Percentiles rank a stretch among this genome's conserved stretches.
phyloP scores from a whole-genome alignment of 2,329 filamentous ascomycete species.

The Colletotrichum aenigma region DNA sequence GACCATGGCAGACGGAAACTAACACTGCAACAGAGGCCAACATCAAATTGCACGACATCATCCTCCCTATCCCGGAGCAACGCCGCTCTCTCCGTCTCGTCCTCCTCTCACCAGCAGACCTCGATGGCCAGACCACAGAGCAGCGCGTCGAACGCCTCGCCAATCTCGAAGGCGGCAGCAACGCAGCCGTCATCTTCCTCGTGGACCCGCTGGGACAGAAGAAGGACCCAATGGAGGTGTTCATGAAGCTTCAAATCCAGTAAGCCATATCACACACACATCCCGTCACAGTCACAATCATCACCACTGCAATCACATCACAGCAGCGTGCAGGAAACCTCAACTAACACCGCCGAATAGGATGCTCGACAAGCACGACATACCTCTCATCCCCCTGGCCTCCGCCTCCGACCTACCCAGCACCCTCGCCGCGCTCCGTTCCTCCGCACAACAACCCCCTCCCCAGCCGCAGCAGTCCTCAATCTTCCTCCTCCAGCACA shows the following conservation, averaged over 20 bases:
- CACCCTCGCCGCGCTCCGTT: constrained; percentile 41
- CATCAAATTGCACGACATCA: constrained; percentile 50
- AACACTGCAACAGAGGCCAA: constrained; percentile 36
- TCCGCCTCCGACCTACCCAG: constrained; percentile 36
- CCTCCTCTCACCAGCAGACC: constrained; percentile 43
- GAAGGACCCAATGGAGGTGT: constrained; percentile 30
- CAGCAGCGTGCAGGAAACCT: neutral
- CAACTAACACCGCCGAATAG: constrained; percentile 24
- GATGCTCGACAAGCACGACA: constrained; percentile 32
- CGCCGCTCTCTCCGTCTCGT: constrained; percentile 37
- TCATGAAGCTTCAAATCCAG: constrained; percentile 50
- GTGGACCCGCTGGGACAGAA: constrained; percentile 31
- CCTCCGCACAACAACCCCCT: neutral
- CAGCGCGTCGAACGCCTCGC: constrained; percentile 44
- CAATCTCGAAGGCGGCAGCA: constrained; percentile 37
- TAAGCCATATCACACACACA: constrained; percentile 24
- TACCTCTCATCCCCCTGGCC: constrained; percentile 48
- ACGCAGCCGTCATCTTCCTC: constrained; percentile 50
- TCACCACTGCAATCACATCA: neutral
- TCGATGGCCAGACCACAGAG: constrained; percentile 29
- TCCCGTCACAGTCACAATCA: neutral
- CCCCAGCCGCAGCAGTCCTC: neutral
- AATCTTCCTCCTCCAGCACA: neutral
- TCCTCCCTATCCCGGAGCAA: constrained; percentile 35
- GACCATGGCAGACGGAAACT: neutral